These are phyloP conservation scores for Vigna nakashimae DNA, from an alignment of 306 rosid species.

Conservation along the genomic window DNA sequence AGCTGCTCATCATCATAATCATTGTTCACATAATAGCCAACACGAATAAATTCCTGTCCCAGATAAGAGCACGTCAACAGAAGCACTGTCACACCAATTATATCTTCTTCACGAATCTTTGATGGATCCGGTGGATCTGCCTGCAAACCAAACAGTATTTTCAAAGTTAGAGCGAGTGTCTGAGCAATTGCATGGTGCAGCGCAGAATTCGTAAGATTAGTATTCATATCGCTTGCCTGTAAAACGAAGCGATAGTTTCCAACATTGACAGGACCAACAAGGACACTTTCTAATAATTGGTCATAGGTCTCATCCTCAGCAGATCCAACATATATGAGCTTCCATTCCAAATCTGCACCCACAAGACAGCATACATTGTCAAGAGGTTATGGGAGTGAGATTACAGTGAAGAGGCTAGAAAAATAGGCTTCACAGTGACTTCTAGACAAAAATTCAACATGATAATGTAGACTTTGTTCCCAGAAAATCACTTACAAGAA, in stretches of 20 bases:
- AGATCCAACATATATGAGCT: conserved; percentile 91
- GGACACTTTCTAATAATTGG: conserved; percentile 88
- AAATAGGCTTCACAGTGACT: background rate
- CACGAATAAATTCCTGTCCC: conserved; percentile 87
- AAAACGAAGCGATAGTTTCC: conserved; percentile 91
- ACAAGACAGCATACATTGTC: conserved; percentile 16
- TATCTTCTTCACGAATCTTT: conserved; percentile 94
- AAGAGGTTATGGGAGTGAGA: conserved; percentile 1
- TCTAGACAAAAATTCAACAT: background rate
- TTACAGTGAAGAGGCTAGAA: conserved; percentile 8
- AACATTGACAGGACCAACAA: conserved; percentile 93
- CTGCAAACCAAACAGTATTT: conserved; percentile 48
- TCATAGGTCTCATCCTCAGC: conserved; percentile 96
- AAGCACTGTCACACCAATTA: conserved; percentile 84
- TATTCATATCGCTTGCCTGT: conserved; percentile 58
- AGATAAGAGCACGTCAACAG: conserved; percentile 87
- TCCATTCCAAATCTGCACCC: conserved; percentile 86
- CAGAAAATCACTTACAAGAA: background rate
- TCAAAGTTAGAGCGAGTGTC: conserved; percentile 15
- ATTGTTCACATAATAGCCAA: conserved; percentile 94
- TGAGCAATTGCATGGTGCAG: conserved; percentile 20
- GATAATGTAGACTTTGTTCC: conserved; percentile 9
- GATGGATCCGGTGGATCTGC: conserved; percentile 95
- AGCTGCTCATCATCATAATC: conserved; percentile 93
- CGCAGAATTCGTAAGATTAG: background rate